These are phyloP conservation scores for Monosiga brevicollis DNA, from an alignment of 78 protist genomes.

Conservation along the genomic window DNA sequence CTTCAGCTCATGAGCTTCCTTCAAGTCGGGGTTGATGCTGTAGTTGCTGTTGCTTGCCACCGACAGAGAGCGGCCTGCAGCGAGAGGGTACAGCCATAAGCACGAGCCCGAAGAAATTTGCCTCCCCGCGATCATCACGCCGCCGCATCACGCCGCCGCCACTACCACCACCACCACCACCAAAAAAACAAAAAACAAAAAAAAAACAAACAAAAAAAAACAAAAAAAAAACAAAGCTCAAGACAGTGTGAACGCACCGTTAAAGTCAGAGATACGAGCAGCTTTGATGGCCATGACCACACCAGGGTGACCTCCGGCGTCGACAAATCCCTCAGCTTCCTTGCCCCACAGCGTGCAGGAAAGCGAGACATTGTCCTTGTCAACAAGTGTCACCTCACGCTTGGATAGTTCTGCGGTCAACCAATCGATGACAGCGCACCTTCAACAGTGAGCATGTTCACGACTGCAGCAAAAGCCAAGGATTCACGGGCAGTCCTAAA, in stretches of 20 bases:
- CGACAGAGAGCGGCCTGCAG: not conserved
- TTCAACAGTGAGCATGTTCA: too few species aligned
- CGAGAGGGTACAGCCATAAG: too few species aligned
- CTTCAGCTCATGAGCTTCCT: not conserved
- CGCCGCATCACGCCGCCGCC: not conserved
- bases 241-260: not conserved
- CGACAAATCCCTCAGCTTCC: not conserved
- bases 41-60: not conserved
- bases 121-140: not conserved
- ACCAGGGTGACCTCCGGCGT: not conserved
- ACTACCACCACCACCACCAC: not conserved
- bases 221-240: not conserved
- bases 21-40: not conserved
- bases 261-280: not conserved
- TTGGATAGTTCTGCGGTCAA: not conserved
- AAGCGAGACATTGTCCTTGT: not conserved
- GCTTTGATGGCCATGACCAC: not conserved
- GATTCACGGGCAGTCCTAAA: too few species aligned
- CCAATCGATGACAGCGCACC: too few species aligned
- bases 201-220: too few species aligned
- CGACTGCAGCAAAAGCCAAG: too few species aligned
- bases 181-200: not conserved
- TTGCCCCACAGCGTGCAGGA: not conserved
- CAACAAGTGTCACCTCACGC: not conserved
- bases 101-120: too few species aligned